Base-by-base conservation (phyloP, 2,329 filamentous ascomycete genomes). In the Penicillium sclerotigenum region DNA sequence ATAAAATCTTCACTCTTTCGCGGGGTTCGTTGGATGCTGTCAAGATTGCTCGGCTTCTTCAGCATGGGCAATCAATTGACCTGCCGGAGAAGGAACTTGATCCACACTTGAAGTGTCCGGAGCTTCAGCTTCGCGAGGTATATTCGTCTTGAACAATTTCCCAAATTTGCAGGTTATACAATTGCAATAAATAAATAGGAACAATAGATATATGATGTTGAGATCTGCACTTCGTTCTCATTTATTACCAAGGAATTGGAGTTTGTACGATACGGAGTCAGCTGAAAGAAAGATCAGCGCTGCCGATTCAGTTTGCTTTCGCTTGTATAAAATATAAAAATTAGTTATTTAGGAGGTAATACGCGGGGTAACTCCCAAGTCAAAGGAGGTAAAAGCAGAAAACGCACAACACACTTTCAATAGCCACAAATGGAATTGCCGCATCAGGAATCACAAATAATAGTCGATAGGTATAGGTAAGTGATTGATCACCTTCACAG, bases 1-100 rank as follows among this genome's bases (percentile, higher is more conserved):
- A 66, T 16, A 55, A 61, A 20, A 62, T 66, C 2, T 66, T 66
- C 28, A 48, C 49, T 5, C 52, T 59, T 20, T 61, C 62, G 0
- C 42, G 47, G 3, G 26, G 53, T 7, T 4, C 43, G 1, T 40
- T 63, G 22, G 64, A 64, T 54, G 50, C 42, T 42, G 62, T 65
- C 20, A 47, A 57, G 7, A 37, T 58, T 2, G 61, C 62, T 6
- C 59, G 45, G 33, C 54, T 43, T 22, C 55, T 63, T 16, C 61
- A 60, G 5, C 53, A 31, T 11, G 57, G 53, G 3, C 33, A 51
- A 24, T 22, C 43, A 6, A 41, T 42, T 16, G 54, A 61, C 8
- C 7, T 41, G 8, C 49, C 37, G 14, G 53, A 52, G 28, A 55
- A 55, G 28, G 28, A 41, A 8, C 33, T 52, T 22, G 53, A 31